Base-by-base conservation (phyloP, 2,329 filamentous ascomycete species). In the Ilyonectria mors-panacis region DNA sequence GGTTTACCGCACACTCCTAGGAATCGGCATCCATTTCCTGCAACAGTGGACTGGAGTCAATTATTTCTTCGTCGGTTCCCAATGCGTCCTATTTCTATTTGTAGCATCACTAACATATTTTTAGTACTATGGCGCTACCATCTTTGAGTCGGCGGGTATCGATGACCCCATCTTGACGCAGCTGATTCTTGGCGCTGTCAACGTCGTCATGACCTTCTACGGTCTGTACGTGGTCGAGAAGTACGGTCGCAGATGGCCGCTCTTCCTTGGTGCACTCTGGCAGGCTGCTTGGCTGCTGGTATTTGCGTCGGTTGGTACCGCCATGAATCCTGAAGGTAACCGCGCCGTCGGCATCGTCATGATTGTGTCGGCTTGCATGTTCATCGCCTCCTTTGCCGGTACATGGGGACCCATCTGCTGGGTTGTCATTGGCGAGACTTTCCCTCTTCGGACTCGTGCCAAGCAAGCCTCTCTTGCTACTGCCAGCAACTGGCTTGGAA, bases 281-380 rank as follows among this genome's bases (percentile, higher is more conserved):
- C 91, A 92, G 82, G 87, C 89, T 44, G 78, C 82, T 3, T 92
- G 89, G 84, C 85, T 93, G 58, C 81, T 91, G 39, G 81, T 94
- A 66, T 93, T 92, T 75, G 90, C 88, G 33, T 83, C 85, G 0
- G 83, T 92, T 35, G 87, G 89, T 8, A 84, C 85, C 35, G 79
- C 78, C 9, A 72, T 80, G 47, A 73, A 84, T 51, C 86, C 84
- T 0, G 78, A 79, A 6, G 76, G 77, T 39, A 86, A 82, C 71
- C 77, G 79, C 10, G 78, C 81, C 1, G 85, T 88, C 13, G 91
- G 91, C 12, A 88, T 89, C 6, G 86, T 91, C 67, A 91, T 94
- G 87, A 93, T 94, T 71, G 88, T 92, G 10, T 88, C 91, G 60
- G 89, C 91, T 3, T 93, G 89, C 79, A 88, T 94, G 83, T 94